Evolutionary conservation across 2,329 filamentous ascomycete species (phyloP), one percentile per base, ranked within the genome.

Genomic region (Trichoderma polysporum): DNA sequence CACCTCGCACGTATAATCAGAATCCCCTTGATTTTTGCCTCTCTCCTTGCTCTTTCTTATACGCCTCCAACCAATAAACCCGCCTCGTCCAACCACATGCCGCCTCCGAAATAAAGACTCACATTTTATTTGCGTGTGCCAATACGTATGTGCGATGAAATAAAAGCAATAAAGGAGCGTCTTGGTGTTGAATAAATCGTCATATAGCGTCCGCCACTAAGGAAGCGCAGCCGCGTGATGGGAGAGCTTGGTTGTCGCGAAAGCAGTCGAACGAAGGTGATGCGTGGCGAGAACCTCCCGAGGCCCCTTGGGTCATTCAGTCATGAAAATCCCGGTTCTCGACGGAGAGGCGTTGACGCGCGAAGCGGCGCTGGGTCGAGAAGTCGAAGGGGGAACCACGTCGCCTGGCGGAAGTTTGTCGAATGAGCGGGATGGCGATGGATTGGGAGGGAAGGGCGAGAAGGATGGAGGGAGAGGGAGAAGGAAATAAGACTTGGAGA

Each of bases 151-250:
- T 68, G 66, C 59, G 61, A 41, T 39, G 66, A 52, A 41, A 66
- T 50, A 52, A 61, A 67, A 39, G 19, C 35, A 58, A 70, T 73
- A 82, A 82, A 82, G 69, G 81, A 83, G 81, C 74, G 81, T 79
- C 79, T 79, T 75, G 81, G 82, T 80, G 80, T 80, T 75, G 78
- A 77, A 72, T 80, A 66, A 71, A 70, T 74, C 73, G 74, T 76
- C 72, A 70, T 72, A 33, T 69, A 60, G 35, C 58, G 70, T 72
- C 71, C 72, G 73, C 71, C 56, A 70, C 68, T 62, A 33, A 31
- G 25, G 13, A 49, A 68, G 50, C 60, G 29, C 12, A 52, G 31
- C 49, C 33, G 59, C 49, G 59, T 52, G 15, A 31, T 49, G 39
- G 17, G 37, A 45, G 56, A 47, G 39, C 37, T 17, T 59, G 56